Evolutionary conservation across 2,329 filamentous ascomycete species (phyloP), one percentile per base, ranked within the genome.

Genomic region (Diplodia sapinea): DNA sequence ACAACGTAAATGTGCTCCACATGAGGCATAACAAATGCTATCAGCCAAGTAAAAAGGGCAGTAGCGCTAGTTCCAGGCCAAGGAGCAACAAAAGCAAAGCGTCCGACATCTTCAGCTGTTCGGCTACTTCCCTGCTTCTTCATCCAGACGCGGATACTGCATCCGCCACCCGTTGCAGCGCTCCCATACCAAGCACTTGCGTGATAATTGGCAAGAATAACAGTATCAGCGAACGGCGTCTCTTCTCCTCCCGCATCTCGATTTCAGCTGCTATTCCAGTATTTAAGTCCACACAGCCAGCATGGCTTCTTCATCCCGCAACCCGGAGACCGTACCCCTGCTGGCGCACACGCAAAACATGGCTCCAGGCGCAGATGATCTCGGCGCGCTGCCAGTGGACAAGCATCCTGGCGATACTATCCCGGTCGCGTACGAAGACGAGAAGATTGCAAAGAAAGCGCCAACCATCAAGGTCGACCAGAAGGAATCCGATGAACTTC

Each of bases 401-500:
- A 49, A 49, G n/a, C 50, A 36, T 50, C 57, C 57, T 33, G 26
- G 36, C 13, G 5, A 50, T 15, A 62, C 40, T 33, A 62, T 23
- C 11, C 40, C 57, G 8, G 40, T 50, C 1, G 3, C 40, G 4
- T 33, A 62, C 15, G 40, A 36, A 11, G 40, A 62, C 1, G 57
- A 62, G 8, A 62, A 47, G 23, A 49, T 23, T 7, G 23, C 56
- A 15, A 61, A 33, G 15, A 62, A 62, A 26, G 40, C 40, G 3
- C 57, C 57, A 20, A 49, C 31, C 12, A 26, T 50, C 6, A 40
- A 62, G 3, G 40, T 62, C 9, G 36, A 38, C 36, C 40, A 33
- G 40, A 49, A 49, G 4, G 57, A 62, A 26, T 62, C 57, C 5
- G 69, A 66, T 50, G 50, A 52, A 36, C 71, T 70, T 20, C 62